Evolutionary conservation across 139 green algal species (phyloP), one percentile per base, ranked within the genome.

Genomic region (Closterium sp.): DNA sequence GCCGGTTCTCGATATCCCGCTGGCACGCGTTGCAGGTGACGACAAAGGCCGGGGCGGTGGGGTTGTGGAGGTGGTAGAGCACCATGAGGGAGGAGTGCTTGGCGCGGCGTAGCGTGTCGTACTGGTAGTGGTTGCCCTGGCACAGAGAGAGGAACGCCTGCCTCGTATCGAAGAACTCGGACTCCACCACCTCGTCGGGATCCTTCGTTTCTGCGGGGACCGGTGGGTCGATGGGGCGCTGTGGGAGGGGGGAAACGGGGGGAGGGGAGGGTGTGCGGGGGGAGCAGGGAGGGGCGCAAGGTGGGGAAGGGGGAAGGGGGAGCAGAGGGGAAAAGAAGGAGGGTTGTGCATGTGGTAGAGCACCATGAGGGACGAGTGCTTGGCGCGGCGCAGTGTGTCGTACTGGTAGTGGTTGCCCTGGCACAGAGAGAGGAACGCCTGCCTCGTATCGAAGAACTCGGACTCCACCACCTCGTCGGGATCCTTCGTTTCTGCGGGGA

Each of bases 331-430:
- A n/a, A n/a, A n/a, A n/a, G n/a, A n/a, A n/a, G n/a, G n/a, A n/a
- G 98, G 98, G 96, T 99, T 99, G 97, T 99, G 98, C 93, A 99
- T 93, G 96, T 99, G 98, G 97, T 99, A 99, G 34, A 99, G 96
- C 90, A 99, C 97, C 98, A 99, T 99, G 97, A 99, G 99, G 95
- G 95, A 97, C 86, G 95, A 98, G 97, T 99, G 98, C 96, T 99
- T n/a, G n/a, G n/a, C n/a, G n/a, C n/a, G n/a, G n/a, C n/a, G n/a
- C n/a, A n/a, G n/a, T n/a, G n/a, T n/a, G n/a, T n/a, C n/a, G n/a
- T n/a, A n/a, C n/a, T n/a, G n/a, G n/a, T n/a, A n/a, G n/a, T n/a
- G n/a, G n/a, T 99, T 99, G 95, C 97, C 98, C 95, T 99, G 98
- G 96, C 98, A 99, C 62, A 99, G 96, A 9, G 95, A 97, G 89